Percentiles rank a stretch among this genome's conserved stretches.
These are phyloP conservation scores for Gonapodya prolifera DNA, from an alignment of 192 early-diverging fungal species.

Conservation along the genomic window DNA sequence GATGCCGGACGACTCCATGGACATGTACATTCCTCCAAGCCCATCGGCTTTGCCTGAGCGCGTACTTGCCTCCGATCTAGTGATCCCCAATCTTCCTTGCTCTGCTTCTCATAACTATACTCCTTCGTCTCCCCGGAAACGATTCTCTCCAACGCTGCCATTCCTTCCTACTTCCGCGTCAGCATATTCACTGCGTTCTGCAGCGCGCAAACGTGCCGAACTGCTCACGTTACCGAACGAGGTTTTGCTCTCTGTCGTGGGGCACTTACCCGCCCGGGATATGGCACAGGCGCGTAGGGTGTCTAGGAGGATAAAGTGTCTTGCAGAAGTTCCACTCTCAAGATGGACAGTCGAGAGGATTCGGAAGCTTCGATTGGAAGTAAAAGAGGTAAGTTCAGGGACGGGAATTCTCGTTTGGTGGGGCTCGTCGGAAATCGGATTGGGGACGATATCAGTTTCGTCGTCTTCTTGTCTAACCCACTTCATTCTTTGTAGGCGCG, in stretches of 20 bases:
- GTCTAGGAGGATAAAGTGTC: background rate
- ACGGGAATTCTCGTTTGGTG: too few species aligned
- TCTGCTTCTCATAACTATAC: background rate
- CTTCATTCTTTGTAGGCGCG: background rate
- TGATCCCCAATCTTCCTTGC: background rate
- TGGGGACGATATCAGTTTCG: background rate
- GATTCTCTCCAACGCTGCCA: background rate
- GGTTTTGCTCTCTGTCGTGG: background rate
- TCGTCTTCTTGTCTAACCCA: background rate
- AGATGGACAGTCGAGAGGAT: background rate
- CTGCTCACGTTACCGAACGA: background rate
- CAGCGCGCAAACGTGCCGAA: too few species aligned
- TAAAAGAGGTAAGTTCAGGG: background rate
- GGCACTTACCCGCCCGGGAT: background rate
- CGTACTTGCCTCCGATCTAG: background rate
- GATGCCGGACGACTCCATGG: background rate
- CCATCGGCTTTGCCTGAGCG: background rate
- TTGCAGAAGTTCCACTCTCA: background rate
- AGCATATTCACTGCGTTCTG: too few species aligned
- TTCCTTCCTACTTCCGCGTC: background rate
- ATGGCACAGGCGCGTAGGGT: background rate
- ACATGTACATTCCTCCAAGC: background rate
- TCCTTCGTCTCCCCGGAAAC: background rate
- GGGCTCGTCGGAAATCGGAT: background rate
- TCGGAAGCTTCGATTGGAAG: background rate